phyloP scores from a whole-genome alignment of 2,329 filamentous ascomycete genomes.

The Ophiostoma pallidulum region DNA sequence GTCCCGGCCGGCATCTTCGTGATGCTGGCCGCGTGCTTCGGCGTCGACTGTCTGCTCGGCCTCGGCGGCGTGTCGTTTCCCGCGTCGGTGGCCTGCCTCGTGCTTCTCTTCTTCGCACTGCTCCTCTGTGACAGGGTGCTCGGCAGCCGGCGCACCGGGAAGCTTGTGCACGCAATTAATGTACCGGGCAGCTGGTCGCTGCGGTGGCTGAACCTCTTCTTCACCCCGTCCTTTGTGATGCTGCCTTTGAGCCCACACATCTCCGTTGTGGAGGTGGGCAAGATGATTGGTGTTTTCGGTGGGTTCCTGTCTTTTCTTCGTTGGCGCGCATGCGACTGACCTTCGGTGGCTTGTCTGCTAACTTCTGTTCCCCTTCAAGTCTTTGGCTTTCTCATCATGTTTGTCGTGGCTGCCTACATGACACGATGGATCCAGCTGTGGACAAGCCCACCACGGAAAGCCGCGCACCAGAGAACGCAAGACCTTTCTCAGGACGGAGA shows the following conservation, averaged over 20 bases:
- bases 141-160: conserved; percentile 39
- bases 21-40: conserved; percentile 35
- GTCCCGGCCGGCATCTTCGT: conserved; percentile 36
- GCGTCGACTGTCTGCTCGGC: conserved; percentile 33
- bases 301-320: neutral
- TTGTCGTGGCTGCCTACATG: conserved; percentile 43
- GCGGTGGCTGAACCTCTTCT: conserved; percentile 49
- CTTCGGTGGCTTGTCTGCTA: no score
- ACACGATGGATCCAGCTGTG: conserved; percentile 43
- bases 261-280: conserved; percentile 43
- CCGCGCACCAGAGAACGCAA: conserved; percentile 41
- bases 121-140: conserved; percentile 37
- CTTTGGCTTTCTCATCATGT: conserved; percentile 44
- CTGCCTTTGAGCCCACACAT: conserved; percentile 47
- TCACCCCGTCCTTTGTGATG: conserved; percentile 50
- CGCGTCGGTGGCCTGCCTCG: conserved; percentile 48
- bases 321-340: no score
- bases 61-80: conserved; percentile 45
- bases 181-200: conserved; percentile 48
- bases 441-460: conserved; percentile 42
- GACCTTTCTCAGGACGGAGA: conserved; percentile 29
- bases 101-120: conserved; percentile 43
- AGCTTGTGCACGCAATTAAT: conserved; percentile 40
- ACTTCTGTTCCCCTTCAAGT: no score
- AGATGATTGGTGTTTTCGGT: conserved; percentile 52